Evolutionary conservation across 225 moss, liverwort and hornwort genomes (phyloP).

Genomic region (Pseudisothecium myosuroides): DNA sequence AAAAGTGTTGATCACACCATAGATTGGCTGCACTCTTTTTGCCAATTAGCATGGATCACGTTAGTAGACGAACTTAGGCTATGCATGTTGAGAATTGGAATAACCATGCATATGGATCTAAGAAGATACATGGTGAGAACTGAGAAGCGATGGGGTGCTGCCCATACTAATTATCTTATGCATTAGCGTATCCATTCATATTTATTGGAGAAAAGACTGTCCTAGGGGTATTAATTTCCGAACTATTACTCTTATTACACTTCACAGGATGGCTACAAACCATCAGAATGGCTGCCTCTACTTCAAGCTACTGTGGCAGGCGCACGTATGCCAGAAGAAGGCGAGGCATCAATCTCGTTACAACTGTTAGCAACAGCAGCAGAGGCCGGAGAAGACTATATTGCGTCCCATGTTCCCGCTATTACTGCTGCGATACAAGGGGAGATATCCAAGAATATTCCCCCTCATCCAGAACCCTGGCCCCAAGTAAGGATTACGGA

Average conservation of each 20-base stretch:
- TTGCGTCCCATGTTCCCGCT: slow-evolving; percentile 38
- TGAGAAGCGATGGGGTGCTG: neutral
- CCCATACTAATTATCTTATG: neutral
- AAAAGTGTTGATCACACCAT: neutral
- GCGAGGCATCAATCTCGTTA: slow-evolving; percentile 32
- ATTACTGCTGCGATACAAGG: slow-evolving; percentile 35
- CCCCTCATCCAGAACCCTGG: slow-evolving; percentile 36
- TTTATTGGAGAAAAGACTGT: neutral
- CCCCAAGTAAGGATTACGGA: slow-evolving; percentile 22
- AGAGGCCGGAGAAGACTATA: slow-evolving; percentile 39
- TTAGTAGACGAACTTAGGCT: neutral
- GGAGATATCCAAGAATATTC: slow-evolving; percentile 29
- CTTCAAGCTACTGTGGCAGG: slow-evolving; percentile 47
- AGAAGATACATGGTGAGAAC: neutral
- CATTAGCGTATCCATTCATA: neutral
- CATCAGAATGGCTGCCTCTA: slow-evolving; percentile 39
- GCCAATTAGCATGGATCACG: neutral
- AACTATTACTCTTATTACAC: neutral
- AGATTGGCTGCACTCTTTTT: neutral
- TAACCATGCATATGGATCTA: neutral
- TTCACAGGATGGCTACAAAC: slow-evolving; percentile 47
- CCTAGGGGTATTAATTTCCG: neutral
- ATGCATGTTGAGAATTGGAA: neutral
- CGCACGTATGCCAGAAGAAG: slow-evolving; percentile 32
- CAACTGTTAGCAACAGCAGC: slow-evolving; percentile 39